Evolutionary conservation across 164 flowering plant species (phyloP).

Genomic region (Dillenia turbinata): DNA sequence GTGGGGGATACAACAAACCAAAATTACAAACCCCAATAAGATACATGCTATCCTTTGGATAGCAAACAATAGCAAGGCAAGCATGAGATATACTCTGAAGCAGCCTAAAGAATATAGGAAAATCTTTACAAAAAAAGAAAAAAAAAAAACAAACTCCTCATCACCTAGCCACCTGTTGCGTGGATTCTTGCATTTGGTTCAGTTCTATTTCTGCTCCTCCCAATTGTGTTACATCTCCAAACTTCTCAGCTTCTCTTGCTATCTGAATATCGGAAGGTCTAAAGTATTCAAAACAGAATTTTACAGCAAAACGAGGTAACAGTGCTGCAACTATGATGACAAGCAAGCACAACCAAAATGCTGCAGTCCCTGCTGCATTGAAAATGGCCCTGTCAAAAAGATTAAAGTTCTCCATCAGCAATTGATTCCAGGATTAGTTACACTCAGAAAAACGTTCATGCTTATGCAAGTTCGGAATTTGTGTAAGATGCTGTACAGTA

Average conservation of each 20-base stretch:
- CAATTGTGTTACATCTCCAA: slow-evolving; percentile 25
- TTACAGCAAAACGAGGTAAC: slow-evolving; percentile 77
- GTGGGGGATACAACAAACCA: background rate
- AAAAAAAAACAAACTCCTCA: background rate
- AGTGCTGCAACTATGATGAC: slow-evolving; percentile 48
- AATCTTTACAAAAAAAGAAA: slow-evolving; percentile 5
- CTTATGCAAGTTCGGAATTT: background rate
- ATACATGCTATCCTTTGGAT: slow-evolving; percentile 40
- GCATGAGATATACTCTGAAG: slow-evolving; percentile 13
- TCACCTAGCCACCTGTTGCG: slow-evolving; percentile 20
- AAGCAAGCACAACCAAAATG: slow-evolving; percentile 79
- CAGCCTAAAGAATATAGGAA: slow-evolving; percentile 29
- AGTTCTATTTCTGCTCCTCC: slow-evolving; percentile 48
- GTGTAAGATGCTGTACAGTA: background rate
- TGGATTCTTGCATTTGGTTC: slow-evolving; percentile 33
- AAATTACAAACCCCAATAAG: background rate
- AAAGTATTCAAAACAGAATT: slow-evolving; percentile 38
- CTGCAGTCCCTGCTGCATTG: slow-evolving; percentile 28
- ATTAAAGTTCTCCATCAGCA: background rate
- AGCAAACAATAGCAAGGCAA: slow-evolving; percentile 19
- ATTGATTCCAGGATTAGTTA: background rate
- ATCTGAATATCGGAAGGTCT: slow-evolving; percentile 70
- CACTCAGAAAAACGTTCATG: background rate
- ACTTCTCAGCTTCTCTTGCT: slow-evolving; percentile 80
- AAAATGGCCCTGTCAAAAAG: slow-evolving; percentile 75